A percentile compares a stretch with the other conserved stretches of the same genome.
phyloP scores from a whole-genome alignment of 441 rosid genomes.

The Croton setiger region DNA sequence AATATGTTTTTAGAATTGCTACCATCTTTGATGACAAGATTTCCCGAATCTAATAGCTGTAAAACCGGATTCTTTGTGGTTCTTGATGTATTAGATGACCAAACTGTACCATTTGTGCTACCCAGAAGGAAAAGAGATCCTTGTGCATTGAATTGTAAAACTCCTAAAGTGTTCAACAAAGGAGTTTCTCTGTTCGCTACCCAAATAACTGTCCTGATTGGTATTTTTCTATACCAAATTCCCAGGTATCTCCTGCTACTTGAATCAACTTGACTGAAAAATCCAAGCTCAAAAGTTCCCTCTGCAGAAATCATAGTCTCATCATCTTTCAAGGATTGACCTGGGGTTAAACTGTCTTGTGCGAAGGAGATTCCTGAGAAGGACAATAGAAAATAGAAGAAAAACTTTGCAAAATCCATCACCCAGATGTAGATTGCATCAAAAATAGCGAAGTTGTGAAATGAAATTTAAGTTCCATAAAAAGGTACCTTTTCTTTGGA shows the following conservation, averaged over 20 bases:
- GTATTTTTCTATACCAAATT: slow-evolving; percentile 40
- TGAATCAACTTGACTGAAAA: slow-evolving; percentile 17
- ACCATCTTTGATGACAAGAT: slow-evolving; percentile 19
- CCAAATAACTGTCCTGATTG: slow-evolving; percentile 29
- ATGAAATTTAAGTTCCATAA: no score
- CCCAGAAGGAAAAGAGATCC: slow-evolving; percentile 19
- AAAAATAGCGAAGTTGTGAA: no score
- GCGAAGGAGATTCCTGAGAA: slow-evolving; percentile 6
- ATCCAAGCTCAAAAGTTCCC: slow-evolving; percentile 40
- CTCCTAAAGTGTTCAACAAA: slow-evolving; percentile 14
- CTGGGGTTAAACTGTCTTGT: slow-evolving; percentile 6
- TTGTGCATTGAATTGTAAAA: slow-evolving; percentile 6
- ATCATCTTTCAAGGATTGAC: slow-evolving; percentile 19
- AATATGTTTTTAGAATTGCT: background rate
- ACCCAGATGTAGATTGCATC: no score
- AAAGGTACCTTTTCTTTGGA: no score
- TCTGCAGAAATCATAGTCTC: slow-evolving; percentile 35
- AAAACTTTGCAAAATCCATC: background rate
- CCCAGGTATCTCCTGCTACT: slow-evolving; percentile 38
- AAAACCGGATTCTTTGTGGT: slow-evolving; percentile 5
- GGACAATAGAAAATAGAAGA: slow-evolving; percentile 4
- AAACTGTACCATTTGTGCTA: slow-evolving; percentile 15
- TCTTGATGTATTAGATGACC: slow-evolving; percentile 25
- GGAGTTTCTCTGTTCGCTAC: slow-evolving; percentile 30
- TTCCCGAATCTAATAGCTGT: slow-evolving; percentile 22